Base-by-base conservation (phyloP, 2,329 filamentous ascomycete species). In the Sclerotinia borealis region DNA sequence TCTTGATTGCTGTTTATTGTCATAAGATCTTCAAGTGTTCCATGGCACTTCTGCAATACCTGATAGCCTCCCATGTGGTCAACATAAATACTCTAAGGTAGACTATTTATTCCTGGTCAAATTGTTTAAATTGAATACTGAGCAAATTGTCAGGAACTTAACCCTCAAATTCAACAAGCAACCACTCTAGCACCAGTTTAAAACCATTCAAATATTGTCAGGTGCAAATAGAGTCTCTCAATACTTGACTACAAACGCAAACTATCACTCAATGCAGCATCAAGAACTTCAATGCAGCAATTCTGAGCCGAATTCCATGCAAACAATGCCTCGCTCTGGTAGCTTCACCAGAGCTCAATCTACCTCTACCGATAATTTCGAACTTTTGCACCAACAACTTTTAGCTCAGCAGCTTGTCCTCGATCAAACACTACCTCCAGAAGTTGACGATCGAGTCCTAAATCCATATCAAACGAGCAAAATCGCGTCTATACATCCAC, bases 401-500 rank as follows among this genome's bases (percentile, higher is more conserved):
- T 9, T 43, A 19, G 49, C n/a, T 9, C 49, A n/a, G 9, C 48
- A 61, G 39, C 49, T 47, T 31, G 17, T 27, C 15, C 31, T 61
- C 10, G 17, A 55, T 22, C 37, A 55, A 25, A 27, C 25, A 25
- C 9, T 8, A 15, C 25, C 56, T 5, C 10, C 9, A 25, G 37
- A 52, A 19, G 9, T 31, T 29, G 37, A 36, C 3, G 15, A 25
- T 4, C 17, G 22, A 19, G 29, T 13, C n/a, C 8, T 8, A 25
- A 58, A 4, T n/a, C 34, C 13, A 11, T 19, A 11, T 15, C 34
- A 34, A 29, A 49, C 27, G 29, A 48, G 51, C 3, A 31, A 36
- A 13, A 29, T 62, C n/a, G 50, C 19, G 17, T 37, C 48, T 15
- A 62, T 64, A 49, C n/a, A 29, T 13, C 50, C 63, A 36, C 22